Conservation (phyloP, 805 yeast species). For the Candida awuae region DNA sequence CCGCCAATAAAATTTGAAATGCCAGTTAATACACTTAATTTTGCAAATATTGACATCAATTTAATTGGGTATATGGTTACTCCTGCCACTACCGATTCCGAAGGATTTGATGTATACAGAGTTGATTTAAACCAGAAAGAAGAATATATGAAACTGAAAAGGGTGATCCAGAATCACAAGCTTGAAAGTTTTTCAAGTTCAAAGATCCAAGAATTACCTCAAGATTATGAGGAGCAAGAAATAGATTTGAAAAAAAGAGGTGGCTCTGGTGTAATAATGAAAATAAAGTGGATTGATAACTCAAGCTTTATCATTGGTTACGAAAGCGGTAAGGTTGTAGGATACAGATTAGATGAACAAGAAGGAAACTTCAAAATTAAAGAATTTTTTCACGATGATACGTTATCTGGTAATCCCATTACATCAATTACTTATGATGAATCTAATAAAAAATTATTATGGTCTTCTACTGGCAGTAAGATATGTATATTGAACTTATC, state of each 20-base stretch:
- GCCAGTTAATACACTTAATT: constrained; percentile 70
- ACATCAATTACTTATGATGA: constrained; percentile 33
- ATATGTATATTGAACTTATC: neutral
- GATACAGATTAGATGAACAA: constrained; percentile 1
- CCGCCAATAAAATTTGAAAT: constrained; percentile 34
- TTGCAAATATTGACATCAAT: constrained; percentile 49
- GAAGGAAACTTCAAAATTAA: constrained; percentile 10
- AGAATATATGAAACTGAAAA: constrained; percentile 13
- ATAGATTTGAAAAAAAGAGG: constrained; percentile 5
- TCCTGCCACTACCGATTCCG: constrained; percentile 59
- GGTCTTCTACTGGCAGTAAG: constrained; percentile 44
- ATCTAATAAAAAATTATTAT: constrained; percentile 23
- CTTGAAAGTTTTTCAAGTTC: too few species aligned
- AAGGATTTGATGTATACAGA: constrained; percentile 54
- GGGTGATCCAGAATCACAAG: constrained; percentile 22
- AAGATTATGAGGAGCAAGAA: constrained; percentile 2
- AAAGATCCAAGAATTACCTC: constrained; percentile 14
- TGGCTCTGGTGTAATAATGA: constrained; percentile 65
- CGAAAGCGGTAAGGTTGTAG: constrained; percentile 52
- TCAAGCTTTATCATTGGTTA: constrained; percentile 46
- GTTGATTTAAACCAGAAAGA: constrained; percentile 17
- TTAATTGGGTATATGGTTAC: constrained; percentile 33
- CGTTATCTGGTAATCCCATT: constrained; percentile 50
- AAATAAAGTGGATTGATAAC: constrained; percentile 32
- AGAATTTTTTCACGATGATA: constrained; percentile 17